Conservation (phyloP, 169 alveolate species). For the Eimeria maxima region DNA sequence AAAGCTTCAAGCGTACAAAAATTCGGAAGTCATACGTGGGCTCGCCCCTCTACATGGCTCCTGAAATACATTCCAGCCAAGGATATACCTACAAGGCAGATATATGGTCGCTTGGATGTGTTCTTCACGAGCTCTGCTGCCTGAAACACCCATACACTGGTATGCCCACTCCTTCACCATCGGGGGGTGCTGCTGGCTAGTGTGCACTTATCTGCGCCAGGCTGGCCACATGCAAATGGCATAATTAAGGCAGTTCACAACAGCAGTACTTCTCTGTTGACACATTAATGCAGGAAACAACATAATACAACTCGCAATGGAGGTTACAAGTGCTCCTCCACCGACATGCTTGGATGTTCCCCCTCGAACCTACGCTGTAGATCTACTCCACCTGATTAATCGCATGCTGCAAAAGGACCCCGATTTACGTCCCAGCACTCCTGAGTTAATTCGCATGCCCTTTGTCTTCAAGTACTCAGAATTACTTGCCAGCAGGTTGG, state of each 20-base stretch:
- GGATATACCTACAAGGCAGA: slow-evolving; percentile 95
- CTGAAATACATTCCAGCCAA: slow-evolving; percentile 58
- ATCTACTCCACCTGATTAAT: slow-evolving; percentile 46
- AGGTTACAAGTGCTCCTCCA: slow-evolving; percentile 58
- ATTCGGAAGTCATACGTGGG: slow-evolving; percentile 59
- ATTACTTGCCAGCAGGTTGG: slow-evolving; percentile 37
- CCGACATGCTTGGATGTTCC: slow-evolving; percentile 64
- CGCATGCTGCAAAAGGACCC: slow-evolving; percentile 77
- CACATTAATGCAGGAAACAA: slow-evolving; percentile 42
- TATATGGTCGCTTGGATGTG: slow-evolving; percentile 97
- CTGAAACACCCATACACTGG: slow-evolving; percentile 68
- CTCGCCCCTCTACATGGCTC: slow-evolving; percentile 79
- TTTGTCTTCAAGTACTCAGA: slow-evolving; percentile 42
- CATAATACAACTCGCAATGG: slow-evolving; percentile 63
- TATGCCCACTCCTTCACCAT: not conserved
- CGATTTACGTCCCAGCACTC: slow-evolving; percentile 43
- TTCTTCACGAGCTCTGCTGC: slow-evolving; percentile 94
- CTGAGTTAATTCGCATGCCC: slow-evolving; percentile 67
- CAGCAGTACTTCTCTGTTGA: not conserved
- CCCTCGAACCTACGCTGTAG: slow-evolving; percentile 40
- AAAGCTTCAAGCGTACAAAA: slow-evolving; percentile 89
- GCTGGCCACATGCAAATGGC: not conserved
- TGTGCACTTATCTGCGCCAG: not conserved
- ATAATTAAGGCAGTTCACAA: not conserved
- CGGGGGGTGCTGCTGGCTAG: not conserved